These are phyloP conservation scores for Agapanthus africanus DNA, from an alignment of 106 monocot species.

Conservation along the genomic window DNA sequence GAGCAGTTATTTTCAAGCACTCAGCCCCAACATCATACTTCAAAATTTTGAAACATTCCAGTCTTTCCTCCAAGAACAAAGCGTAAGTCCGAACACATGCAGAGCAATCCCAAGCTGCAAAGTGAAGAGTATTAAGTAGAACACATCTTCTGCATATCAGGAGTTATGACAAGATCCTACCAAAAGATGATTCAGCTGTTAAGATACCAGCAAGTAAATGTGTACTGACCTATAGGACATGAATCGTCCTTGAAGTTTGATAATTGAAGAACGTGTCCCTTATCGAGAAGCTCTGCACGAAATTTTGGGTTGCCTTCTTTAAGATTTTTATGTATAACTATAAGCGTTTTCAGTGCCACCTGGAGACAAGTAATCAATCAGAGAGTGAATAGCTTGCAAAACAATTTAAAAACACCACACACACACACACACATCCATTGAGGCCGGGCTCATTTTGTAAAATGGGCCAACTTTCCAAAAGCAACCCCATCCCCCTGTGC, in stretches of 20 bases:
- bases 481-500: no score
- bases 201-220: not conserved
- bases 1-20: slow-evolving; percentile 38
- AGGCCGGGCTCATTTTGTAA: no score
- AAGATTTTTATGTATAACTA: slow-evolving; percentile 88
- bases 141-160: not conserved
- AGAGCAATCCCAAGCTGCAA: slow-evolving; percentile 97
- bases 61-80: slow-evolving; percentile 89
- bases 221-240: slow-evolving; percentile 64
- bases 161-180: not conserved
- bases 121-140: not conserved
- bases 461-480: no score
- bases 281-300: slow-evolving; percentile 80
- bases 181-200: not conserved
- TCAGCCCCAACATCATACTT: slow-evolving; percentile 95
- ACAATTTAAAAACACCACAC: no score
- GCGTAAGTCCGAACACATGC: slow-evolving; percentile 96
- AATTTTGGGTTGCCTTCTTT: slow-evolving; percentile 93
- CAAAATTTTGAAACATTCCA: slow-evolving; percentile 85
- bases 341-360: slow-evolving; percentile 86
- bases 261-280: slow-evolving; percentile 63
- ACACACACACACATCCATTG: no score
- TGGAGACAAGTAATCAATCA: slow-evolving; percentile 4
- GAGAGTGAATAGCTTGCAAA: no score
- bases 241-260: slow-evolving; percentile 94